These are phyloP conservation scores for Vitis riparia DNA, from an alignment of 164 flowering plant genomes.

Conservation along the genomic window DNA sequence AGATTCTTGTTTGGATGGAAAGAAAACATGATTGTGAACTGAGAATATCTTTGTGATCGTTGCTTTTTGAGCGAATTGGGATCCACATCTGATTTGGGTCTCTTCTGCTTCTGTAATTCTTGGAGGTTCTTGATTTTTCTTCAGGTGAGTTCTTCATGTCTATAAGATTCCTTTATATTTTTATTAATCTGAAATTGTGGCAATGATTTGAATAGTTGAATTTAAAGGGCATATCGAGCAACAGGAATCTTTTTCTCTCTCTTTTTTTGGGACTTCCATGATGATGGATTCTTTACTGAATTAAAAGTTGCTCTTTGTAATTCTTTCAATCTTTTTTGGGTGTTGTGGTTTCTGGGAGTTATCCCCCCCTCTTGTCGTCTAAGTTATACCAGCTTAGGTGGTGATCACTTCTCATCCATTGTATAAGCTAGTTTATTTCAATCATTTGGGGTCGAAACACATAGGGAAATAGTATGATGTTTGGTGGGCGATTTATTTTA, in stretches of 20 bases:
- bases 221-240: constrained; percentile 30
- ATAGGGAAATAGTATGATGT: constrained; percentile 5
- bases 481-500: constrained; percentile 16
- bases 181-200: constrained; percentile 10
- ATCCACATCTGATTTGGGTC: constrained; percentile 45
- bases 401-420: background rate
- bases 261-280: background rate
- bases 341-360: too few relatives aligned
- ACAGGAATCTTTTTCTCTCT: constrained; percentile 24
- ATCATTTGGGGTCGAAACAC: constrained; percentile 3
- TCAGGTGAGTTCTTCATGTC: constrained; percentile 40
- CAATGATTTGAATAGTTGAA: background rate
- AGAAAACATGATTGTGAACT: constrained; percentile 3
- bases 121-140: constrained; percentile 28
- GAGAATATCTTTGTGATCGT: constrained; percentile 4
- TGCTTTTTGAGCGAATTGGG: constrained; percentile 23
- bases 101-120: constrained; percentile 23
- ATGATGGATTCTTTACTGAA: too few relatives aligned
- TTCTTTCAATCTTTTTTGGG: too few relatives aligned
- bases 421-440: background rate
- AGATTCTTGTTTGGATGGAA: constrained; percentile 12
- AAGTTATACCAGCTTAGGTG: constrained; percentile 3
- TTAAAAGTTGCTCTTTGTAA: too few relatives aligned
- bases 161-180: constrained; percentile 16
- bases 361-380: background rate